Evolutionary conservation across 176 grass and related monocot species (phyloP).

Genomic region (Metroxylon sagu): DNA sequence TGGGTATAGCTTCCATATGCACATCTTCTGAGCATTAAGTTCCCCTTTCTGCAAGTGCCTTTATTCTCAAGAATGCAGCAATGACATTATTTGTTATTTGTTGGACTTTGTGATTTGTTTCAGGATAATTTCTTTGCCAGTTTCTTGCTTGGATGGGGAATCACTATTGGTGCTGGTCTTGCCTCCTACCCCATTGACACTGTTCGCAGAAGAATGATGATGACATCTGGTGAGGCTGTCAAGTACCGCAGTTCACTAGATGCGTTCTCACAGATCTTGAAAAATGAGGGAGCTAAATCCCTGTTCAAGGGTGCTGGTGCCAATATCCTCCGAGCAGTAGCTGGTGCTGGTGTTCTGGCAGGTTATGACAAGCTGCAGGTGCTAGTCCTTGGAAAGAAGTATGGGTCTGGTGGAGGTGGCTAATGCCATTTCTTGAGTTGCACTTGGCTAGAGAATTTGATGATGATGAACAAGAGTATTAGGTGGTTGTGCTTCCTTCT

Average conservation of each 20-base stretch:
- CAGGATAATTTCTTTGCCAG: conserved; percentile 10
- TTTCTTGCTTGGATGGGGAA: conserved; percentile 9
- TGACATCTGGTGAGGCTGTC: conserved; percentile 2
- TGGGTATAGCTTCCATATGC: too few species aligned
- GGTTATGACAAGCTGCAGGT: conserved; percentile 8
- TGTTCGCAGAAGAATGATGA: too few species aligned
- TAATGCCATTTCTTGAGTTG: not conserved
- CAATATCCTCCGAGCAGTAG: too few species aligned
- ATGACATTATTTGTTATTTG: too few species aligned
- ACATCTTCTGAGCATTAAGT: too few species aligned
- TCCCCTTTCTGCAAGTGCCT: too few species aligned
- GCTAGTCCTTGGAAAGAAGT: conserved; percentile 1
- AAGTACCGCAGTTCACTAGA: conserved; percentile 1
- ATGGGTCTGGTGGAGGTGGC: conserved; percentile 4
- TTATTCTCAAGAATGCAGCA: too few species aligned
- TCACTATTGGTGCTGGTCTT: conserved; percentile 2
- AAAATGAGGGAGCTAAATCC: conserved; percentile 1
- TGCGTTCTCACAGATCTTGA: conserved; percentile 1
- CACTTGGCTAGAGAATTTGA: too few species aligned
- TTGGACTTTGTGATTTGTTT: too few species aligned
- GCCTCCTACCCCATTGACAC: conserved; percentile 5
- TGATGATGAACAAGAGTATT: too few species aligned
- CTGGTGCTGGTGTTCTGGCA: not conserved
- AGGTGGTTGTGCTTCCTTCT: too few species aligned
- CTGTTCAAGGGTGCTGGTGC: not conserved